These are phyloP conservation scores for Cryptococcus sp. DNA, from an alignment of 1,284 basidiomycete species.

Conservation along the genomic window DNA sequence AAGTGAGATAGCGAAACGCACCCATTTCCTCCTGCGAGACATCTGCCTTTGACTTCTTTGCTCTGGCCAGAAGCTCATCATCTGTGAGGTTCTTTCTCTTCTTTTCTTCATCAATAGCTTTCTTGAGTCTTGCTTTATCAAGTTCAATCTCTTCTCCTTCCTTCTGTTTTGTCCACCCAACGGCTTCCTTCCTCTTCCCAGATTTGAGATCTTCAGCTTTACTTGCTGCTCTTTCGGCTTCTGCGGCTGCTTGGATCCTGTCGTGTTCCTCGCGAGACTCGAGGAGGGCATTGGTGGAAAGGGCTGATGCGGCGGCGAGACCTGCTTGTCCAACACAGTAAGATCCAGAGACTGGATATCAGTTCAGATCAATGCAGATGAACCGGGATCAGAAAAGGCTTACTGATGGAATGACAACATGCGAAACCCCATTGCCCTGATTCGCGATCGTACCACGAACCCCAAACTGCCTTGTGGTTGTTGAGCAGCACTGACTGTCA, in stretches of 20 bases:
- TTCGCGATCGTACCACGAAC: conserved; percentile 81
- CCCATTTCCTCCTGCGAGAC: conserved; percentile 91
- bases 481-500: conserved; percentile 68
- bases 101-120: conserved; percentile 71
- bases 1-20: conserved; percentile 47
- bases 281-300: conserved; percentile 65
- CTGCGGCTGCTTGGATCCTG: conserved; percentile 30
- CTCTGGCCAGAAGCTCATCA: conserved; percentile 51
- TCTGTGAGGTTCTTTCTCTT: conserved; percentile 64
- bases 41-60: conserved; percentile 55
- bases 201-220: conserved; percentile 37
- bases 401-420: conserved; percentile 77
- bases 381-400: conserved; percentile 1
- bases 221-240: conserved; percentile 17
- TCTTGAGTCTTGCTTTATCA: conserved; percentile 63
- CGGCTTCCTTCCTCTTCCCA: conserved; percentile 36
- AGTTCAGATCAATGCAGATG: not conserved
- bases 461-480: conserved; percentile 94
- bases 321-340: conserved; percentile 91
- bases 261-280: conserved; percentile 44
- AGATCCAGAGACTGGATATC: conserved; percentile 62
- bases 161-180: conserved; percentile 58
- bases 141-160: conserved; percentile 66
- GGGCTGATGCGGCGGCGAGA: conserved; percentile 69
- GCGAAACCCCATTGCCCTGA: conserved; percentile 82